phyloP scores from a whole-genome alignment of 2,329 filamentous ascomycete species.

The Epichloe aotearoae region DNA sequence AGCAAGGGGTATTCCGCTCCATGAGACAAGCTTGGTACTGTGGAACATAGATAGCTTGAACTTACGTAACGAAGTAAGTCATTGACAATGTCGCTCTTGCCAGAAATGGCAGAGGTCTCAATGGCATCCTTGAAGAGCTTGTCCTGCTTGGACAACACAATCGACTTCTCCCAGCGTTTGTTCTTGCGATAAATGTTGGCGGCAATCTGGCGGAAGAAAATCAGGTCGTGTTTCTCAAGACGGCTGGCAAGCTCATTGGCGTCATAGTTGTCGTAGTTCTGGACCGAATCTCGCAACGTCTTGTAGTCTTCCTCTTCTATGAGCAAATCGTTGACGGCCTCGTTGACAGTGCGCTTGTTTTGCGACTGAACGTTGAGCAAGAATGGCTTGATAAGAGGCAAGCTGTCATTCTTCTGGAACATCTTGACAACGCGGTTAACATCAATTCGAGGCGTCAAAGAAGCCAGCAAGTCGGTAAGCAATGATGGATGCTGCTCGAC shows the following conservation, averaged over 20 bases:
- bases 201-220: slow-evolving; percentile 98
- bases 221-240: slow-evolving; percentile 91
- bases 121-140: slow-evolving; percentile 99
- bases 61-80: slow-evolving; percentile 93
- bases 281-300: slow-evolving; percentile 90
- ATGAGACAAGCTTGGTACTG: background rate
- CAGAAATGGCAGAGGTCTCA: slow-evolving; percentile 86
- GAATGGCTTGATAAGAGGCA: slow-evolving; percentile 98
- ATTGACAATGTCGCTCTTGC: slow-evolving; percentile 84
- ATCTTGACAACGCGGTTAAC: slow-evolving; percentile 98
- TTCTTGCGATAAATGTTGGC: slow-evolving; percentile 99
- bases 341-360: slow-evolving; percentile 97
- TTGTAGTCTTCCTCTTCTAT: slow-evolving; percentile 99
- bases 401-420: slow-evolving; percentile 97
- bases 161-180: slow-evolving; percentile 99
- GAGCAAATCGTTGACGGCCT: slow-evolving; percentile 91
- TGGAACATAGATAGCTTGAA: slow-evolving; percentile 17
- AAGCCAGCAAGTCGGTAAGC: slow-evolving; percentile 88
- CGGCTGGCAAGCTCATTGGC: slow-evolving; percentile 82
- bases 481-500: slow-evolving; percentile 93
- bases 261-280: slow-evolving; percentile 99
- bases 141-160: slow-evolving; percentile 94
- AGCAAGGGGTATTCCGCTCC: background rate
- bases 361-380: slow-evolving; percentile 88
- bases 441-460: slow-evolving; percentile 83